A percentile compares a stretch with the other conserved stretches of the same genome.
These are phyloP conservation scores for Phlebopus sp. DNA, from an alignment of 1,284 basidiomycete species.

Conservation along the genomic window DNA sequence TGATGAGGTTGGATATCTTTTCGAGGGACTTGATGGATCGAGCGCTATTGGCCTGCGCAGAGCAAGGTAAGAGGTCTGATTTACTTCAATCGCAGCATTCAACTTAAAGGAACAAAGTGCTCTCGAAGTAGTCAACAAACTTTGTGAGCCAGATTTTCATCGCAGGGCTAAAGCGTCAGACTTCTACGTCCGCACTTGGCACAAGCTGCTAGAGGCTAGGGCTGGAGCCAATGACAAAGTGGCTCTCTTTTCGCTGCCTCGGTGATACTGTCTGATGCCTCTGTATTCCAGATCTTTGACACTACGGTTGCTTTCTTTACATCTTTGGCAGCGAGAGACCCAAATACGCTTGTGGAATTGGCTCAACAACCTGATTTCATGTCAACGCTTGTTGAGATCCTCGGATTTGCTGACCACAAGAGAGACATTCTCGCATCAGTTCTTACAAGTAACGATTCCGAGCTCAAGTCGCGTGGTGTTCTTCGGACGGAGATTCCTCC, in stretches of 20 bases:
- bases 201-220: conserved; percentile 54
- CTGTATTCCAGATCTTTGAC: conserved; percentile 33
- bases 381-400: conserved; percentile 43
- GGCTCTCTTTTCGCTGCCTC: conserved; percentile 1
- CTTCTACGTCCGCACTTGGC: conserved; percentile 65
- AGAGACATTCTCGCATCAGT: conserved; percentile 44
- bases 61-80: conserved; percentile 46
- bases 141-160: conserved; percentile 70
- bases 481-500: conserved; percentile 26
- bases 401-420: conserved; percentile 32
- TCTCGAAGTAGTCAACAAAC: conserved; percentile 67
- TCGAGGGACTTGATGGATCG: conserved; percentile 65
- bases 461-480: conserved; percentile 47
- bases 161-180: conserved; percentile 73
- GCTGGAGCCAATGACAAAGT: conserved; percentile 62
- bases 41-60: conserved; percentile 56
- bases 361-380: conserved; percentile 40
- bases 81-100: not conserved
- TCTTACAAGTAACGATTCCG: conserved; percentile 29
- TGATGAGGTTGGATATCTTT: conserved; percentile 77
- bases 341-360: conserved; percentile 50
- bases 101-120: conserved; percentile 44
- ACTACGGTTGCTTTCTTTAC: conserved; percentile 55
- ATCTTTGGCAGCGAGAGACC: conserved; percentile 56
- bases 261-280: not conserved